Base-by-base conservation (phyloP, 2,329 filamentous ascomycete species). In the Aspergillus unguis region DNA sequence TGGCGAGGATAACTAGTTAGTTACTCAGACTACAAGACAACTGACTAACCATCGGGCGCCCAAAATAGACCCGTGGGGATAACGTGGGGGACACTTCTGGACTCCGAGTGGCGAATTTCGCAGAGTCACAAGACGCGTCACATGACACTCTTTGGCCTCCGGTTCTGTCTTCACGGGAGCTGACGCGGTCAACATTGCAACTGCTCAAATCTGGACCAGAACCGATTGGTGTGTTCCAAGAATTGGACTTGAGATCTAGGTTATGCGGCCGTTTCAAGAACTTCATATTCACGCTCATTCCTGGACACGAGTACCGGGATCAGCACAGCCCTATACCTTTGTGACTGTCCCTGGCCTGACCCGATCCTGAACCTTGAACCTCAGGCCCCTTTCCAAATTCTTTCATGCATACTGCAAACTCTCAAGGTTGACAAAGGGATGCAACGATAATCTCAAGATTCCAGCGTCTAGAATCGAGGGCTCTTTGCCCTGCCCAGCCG, bases 61-160 rank as follows among this genome's bases (percentile, higher is more conserved):
- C 25, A 23, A 23, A 38, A 23, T 38, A 38, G 36, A 23, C 6
- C 36, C 36, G 36, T 38, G 36, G 36, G 45, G 35, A 48, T 11
- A 52, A 29, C 35, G 29, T 47, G 49, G 41, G 31, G 38, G 35
- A 8, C 35, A 42, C 47, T 40, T n/a, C 33, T 36, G 33, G 36
- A 33, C n/a, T n/a, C 40, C 27, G 32, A 35, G 40, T 44, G 48
- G 48, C 36, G 45, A 54, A 56, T 36, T 31, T 43, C 36, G 40
- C 31, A 49, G 48, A 56, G 60, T 62, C 60, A 62, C 60, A 60
- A 62, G 58, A 56, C 53, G 33, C 48, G 52, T 62, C 60, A 62
- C 60, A 62, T 62, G 60, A 62, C 57, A 57, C 51, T 52, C 54
- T 48, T 37, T n/a, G n/a, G 44, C 27, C 23, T 6, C 26, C 32